A percentile compares a stretch with the other conserved stretches of the same genome.
These are phyloP conservation scores for Chaetomidium leptoderma DNA, from an alignment of 495 filamentous ascomycete genomes.

Conservation along the genomic window DNA sequence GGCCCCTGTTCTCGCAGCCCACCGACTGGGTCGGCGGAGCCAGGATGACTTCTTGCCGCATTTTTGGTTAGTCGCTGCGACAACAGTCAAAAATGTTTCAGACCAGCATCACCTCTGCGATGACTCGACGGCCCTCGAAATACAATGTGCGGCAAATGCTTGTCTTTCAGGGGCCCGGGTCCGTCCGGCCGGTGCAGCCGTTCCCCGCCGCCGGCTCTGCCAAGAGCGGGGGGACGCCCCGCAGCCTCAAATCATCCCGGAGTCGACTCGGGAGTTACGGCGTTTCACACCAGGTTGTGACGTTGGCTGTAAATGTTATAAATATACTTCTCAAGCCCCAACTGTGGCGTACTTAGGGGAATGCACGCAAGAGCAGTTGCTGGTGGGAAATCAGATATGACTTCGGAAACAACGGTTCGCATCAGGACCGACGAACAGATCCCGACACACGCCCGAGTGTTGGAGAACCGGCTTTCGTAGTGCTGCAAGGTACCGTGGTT, in stretches of 20 bases:
- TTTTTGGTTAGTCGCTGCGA: background rate
- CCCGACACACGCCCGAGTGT: background rate
- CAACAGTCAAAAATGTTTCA: background rate
- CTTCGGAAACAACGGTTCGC: no score
- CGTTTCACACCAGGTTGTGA: no score
- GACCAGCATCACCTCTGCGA: background rate
- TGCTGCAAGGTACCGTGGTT: no score
- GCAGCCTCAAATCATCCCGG: background rate
- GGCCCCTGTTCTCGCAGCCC: background rate
- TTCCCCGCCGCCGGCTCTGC: background rate
- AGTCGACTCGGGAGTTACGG: background rate
- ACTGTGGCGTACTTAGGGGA: no score
- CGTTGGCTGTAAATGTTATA: background rate
- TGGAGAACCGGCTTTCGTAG: no score
- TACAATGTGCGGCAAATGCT: background rate
- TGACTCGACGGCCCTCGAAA: background rate
- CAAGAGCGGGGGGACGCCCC: constrained; percentile 10
- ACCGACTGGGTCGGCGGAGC: background rate
- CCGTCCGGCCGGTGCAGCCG: background rate
- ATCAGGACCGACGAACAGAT: background rate
- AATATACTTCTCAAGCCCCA: background rate
- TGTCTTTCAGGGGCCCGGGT: background rate
- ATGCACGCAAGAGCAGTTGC: background rate
- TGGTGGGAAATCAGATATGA: no score
- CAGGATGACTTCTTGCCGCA: constrained; percentile 1